Conservation (phyloP, 1,139 yeast species). For the Candida gigantensis region DNA sequence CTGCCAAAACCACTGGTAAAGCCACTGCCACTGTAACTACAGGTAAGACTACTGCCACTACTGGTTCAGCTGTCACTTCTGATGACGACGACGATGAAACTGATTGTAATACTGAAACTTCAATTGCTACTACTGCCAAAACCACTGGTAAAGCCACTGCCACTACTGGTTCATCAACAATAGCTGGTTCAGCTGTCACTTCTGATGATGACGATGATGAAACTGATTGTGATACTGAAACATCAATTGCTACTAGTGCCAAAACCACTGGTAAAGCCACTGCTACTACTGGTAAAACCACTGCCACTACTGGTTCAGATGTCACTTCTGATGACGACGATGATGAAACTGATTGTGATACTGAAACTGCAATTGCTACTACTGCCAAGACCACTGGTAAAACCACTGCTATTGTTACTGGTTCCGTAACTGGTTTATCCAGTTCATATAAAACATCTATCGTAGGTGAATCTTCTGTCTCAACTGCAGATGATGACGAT, state of each 20-base stretch:
- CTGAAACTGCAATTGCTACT: neutral
- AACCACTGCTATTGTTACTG: neutral
- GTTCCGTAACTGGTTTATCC: neutral
- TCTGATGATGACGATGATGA: too few relatives aligned
- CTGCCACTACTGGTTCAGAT: conserved; percentile 3
- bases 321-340: conserved; percentile 11
- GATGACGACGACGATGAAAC: too few relatives aligned
- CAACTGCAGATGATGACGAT: conserved; percentile 10
- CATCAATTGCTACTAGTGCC: neutral
- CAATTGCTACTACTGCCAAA: neutral
- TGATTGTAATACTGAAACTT: conserved; percentile 2
- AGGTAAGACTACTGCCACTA: neutral
- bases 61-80: neutral
- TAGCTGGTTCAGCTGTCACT: neutral
- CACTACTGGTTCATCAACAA: too few relatives aligned
- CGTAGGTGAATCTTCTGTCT: conserved; percentile 5
- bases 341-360: conserved; percentile 12
- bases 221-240: conserved; percentile 4
- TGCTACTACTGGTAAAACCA: conserved; percentile 5
- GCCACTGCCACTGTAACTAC: too few relatives aligned
- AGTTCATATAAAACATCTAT: neutral
- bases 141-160: conserved; percentile 3
- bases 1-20: conserved; percentile 1
- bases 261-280: conserved; percentile 1
- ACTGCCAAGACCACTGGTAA: conserved; percentile 1